Evolutionary conservation across 768 basidiomycete species (phyloP).

Genomic region (Naganishia onofrii): DNA sequence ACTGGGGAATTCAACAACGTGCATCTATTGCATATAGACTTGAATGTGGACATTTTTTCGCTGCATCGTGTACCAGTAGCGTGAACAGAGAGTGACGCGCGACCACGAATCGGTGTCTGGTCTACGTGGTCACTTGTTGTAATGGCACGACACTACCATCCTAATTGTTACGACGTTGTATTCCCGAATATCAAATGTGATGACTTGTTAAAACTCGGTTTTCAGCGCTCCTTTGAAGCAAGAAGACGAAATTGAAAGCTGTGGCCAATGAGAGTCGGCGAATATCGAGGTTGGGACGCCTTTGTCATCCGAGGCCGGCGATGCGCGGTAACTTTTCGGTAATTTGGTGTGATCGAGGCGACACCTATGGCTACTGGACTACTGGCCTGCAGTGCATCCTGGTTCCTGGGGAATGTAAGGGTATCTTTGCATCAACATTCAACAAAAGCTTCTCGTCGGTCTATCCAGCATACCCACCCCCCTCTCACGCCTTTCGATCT

Average conservation of each 20-base stretch:
- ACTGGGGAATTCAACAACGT: not conserved
- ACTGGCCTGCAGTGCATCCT: not conserved
- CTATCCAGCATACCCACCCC: not conserved
- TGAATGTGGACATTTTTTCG: not conserved
- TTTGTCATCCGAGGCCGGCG: conserved; percentile 20
- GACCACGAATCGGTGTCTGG: conserved; percentile 5
- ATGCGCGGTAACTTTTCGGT: conserved; percentile 13
- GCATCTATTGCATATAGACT: conserved; percentile 1
- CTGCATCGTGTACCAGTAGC: not conserved
- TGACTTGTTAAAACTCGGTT: not conserved
- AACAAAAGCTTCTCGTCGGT: not conserved
- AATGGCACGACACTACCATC: not conserved
- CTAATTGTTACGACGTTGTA: not conserved
- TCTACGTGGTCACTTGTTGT: not conserved
- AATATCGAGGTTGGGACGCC: conserved; percentile 7
- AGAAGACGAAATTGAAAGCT: not conserved
- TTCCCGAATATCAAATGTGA: not conserved
- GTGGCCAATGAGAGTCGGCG: not conserved
- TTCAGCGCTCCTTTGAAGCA: not conserved
- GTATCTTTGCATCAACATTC: not conserved
- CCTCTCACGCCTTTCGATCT: not conserved
- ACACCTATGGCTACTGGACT: not conserved
- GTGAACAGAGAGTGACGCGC: not conserved
- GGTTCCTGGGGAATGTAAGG: no score
- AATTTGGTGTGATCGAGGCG: conserved; percentile 10